Conservation (phyloP, 2,329 filamentous ascomycete species). For the Fusarium marasasianum region DNA sequence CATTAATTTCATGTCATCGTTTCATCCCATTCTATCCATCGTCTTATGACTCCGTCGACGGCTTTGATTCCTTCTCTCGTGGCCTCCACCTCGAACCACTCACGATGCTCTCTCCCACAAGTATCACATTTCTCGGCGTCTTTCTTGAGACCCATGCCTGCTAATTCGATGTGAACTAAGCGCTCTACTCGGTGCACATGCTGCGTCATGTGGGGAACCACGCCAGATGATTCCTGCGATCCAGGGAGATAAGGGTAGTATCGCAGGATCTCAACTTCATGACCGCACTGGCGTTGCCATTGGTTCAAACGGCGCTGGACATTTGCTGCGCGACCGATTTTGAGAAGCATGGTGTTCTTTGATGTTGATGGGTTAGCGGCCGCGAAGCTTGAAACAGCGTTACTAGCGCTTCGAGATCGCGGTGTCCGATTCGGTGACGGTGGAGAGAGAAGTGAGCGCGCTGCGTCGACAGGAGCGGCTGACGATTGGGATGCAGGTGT, state of each 20-base stretch:
- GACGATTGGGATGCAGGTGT: conserved; percentile 67
- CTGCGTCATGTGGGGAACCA: conserved; percentile 74
- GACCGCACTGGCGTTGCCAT: conserved; percentile 93
- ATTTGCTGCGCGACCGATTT: conserved; percentile 77
- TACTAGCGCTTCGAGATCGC: conserved; percentile 60
- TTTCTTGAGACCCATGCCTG: conserved; percentile 64
- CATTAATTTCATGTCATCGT: conserved; percentile 32
- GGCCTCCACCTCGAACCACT: conserved; percentile 94
- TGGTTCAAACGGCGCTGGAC: conserved; percentile 91
- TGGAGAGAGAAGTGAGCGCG: conserved; percentile 67
- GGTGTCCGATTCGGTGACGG: conserved; percentile 50
- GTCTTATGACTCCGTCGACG: conserved; percentile 74
- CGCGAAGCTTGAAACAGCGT: conserved; percentile 64
- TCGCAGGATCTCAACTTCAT: conserved; percentile 85
- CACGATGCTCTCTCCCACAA: conserved; percentile 86
- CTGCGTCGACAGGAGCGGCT: conserved; percentile 65
- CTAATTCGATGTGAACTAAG: conserved; percentile 89
- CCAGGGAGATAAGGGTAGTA: conserved; percentile 86
- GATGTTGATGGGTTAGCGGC: conserved; percentile 38
- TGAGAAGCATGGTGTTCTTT: conserved; percentile 69
- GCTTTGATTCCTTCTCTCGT: conserved; percentile 74
- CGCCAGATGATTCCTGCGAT: conserved; percentile 42
- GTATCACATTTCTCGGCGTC: conserved; percentile 71
- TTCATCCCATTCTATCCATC: conserved; percentile 90
- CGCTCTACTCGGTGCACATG: conserved; percentile 90